Evolutionary conservation across 78 protist species (phyloP).

Genomic region (Paulinella micropora): DNA sequence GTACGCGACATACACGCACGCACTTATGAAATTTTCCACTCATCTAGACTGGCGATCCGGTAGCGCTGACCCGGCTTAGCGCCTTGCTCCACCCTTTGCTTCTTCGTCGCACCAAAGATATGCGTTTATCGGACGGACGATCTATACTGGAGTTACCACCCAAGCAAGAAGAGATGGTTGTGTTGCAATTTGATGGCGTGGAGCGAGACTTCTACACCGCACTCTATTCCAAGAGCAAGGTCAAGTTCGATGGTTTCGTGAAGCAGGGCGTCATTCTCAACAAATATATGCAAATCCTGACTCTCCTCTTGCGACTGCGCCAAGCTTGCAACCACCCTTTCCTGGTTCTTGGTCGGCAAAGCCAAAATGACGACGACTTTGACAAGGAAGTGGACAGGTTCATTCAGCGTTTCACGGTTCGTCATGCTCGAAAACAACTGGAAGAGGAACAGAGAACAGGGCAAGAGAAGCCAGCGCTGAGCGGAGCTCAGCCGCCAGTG

Average conservation of each 20-base stretch:
- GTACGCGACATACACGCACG: too few relatives aligned
- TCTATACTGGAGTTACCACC: not conserved
- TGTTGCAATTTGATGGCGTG: slow-evolving; percentile 12
- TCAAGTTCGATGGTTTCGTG: slow-evolving; percentile 1
- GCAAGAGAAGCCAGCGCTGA: too few relatives aligned
- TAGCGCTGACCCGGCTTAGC: not conserved
- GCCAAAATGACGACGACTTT: not conserved
- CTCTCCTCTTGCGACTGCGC: not conserved
- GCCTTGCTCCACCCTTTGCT: not conserved
- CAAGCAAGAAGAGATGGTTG: not conserved
- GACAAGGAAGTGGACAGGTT: not conserved
- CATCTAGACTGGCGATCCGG: too few relatives aligned
- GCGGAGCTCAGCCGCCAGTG: not conserved
- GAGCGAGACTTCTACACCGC: slow-evolving; percentile 47
- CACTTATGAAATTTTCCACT: too few relatives aligned
- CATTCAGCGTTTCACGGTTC: not conserved
- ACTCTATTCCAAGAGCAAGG: not conserved
- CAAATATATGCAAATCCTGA: not conserved
- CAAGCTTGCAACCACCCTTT: slow-evolving; percentile 24
- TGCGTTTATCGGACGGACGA: not conserved
- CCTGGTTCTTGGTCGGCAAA: not conserved
- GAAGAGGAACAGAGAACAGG: too few relatives aligned
- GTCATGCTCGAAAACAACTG: not conserved
- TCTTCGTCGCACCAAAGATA: slow-evolving; percentile 16
- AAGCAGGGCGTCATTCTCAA: not conserved